Percentiles rank a stretch among this genome's conserved stretches.
Evolutionary conservation across 345 rosid species (phyloP).

Genomic region (Ceriops zippeliana): DNA sequence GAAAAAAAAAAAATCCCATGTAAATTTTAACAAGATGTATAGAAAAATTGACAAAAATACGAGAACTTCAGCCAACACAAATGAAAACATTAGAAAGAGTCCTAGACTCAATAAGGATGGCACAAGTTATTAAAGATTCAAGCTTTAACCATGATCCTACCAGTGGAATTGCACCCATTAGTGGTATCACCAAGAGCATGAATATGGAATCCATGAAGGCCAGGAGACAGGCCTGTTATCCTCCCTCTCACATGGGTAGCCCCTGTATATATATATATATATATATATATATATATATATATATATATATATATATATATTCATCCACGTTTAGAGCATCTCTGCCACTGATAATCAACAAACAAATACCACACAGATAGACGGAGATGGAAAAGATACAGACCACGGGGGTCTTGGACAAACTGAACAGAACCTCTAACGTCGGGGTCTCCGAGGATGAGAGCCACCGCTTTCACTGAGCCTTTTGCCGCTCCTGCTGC

Average conservation of each 20-base stretch:
- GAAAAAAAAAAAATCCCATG: not conserved
- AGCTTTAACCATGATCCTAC: not conserved
- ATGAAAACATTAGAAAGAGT: not conserved
- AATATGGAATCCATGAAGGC: slow-evolving; percentile 85
- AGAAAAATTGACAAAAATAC: not conserved
- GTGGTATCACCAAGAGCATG: slow-evolving; percentile 93
- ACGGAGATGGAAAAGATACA: slow-evolving; percentile 19
- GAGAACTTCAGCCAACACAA: not conserved
- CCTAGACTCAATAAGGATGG: not conserved
- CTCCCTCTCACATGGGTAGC: slow-evolving; percentile 68
- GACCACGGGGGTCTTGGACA: slow-evolving; percentile 56
- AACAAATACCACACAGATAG: not conserved
- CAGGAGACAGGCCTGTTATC: slow-evolving; percentile 73
- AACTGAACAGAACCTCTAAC: slow-evolving; percentile 70
- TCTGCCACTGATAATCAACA: not conserved
- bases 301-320: not conserved
- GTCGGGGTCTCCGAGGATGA: slow-evolving; percentile 59
- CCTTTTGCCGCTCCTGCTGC: slow-evolving; percentile 30
- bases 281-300: not conserved
- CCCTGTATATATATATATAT: slow-evolving; percentile 36
- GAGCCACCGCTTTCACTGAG: slow-evolving; percentile 74
- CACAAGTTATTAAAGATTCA: not conserved
- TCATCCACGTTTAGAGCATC: not conserved
- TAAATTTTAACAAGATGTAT: not conserved
- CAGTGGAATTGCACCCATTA: slow-evolving; percentile 96